Percentiles rank a stretch among this genome's conserved stretches.
phyloP scores from a whole-genome alignment of 805 yeast species.

The Kluyveromyces nonfermentans region DNA sequence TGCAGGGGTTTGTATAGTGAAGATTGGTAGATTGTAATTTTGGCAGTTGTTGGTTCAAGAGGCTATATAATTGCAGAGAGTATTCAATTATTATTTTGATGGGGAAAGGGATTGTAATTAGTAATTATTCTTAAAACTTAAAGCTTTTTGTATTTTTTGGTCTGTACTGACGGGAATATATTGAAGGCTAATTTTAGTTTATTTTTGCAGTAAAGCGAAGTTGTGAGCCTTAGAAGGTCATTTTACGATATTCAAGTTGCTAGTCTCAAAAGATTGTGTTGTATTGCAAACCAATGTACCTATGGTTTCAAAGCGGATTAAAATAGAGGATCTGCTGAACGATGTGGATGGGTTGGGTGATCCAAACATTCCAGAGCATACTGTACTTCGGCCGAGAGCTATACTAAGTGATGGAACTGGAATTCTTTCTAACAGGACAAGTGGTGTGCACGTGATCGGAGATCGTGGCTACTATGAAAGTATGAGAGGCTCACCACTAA shows the following conservation, averaged over 20 bases:
- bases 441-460: not conserved
- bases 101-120: too few species aligned
- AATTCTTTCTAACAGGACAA: too few species aligned
- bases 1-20: too few species aligned
- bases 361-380: not conserved
- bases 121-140: too few species aligned
- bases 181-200: not conserved
- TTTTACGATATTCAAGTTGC: not conserved
- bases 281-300: conserved; percentile 1
- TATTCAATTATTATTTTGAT: too few species aligned
- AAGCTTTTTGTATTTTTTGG: too few species aligned
- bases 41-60: not conserved
- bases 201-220: not conserved
- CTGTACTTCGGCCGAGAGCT: not conserved
- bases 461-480: not conserved
- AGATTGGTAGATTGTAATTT: not conserved
- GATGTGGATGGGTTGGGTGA: not conserved
- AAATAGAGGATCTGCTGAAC: conserved; percentile 2
- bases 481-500: not conserved
- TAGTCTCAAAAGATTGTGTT: not conserved
- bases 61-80: not conserved
- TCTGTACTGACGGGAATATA: too few species aligned
- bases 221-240: not conserved
- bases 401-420: too few species aligned
- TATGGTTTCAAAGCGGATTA: conserved; percentile 2